Conservation (phyloP, 495 filamentous ascomycete species). For the Tuber calosporum region DNA sequence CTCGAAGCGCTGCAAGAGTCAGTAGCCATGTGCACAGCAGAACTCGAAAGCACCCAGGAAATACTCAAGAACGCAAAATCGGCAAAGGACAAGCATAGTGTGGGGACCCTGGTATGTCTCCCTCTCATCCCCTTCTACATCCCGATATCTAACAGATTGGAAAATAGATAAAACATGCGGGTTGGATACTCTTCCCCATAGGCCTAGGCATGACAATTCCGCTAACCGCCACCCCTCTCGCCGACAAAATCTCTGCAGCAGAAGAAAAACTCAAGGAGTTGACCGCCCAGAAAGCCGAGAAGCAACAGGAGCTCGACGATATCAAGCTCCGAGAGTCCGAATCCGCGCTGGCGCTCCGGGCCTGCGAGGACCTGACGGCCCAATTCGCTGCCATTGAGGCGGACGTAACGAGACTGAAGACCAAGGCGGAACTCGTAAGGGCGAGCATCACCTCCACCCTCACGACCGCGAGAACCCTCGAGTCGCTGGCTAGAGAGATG, state of each 20-base stretch:
- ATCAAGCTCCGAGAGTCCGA: constrained; percentile 17
- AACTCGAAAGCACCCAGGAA: constrained; percentile 20
- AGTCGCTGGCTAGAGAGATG: constrained; percentile 23
- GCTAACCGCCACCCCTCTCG: constrained; percentile 25
- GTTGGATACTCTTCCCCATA: constrained; percentile 34
- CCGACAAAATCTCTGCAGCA: constrained; percentile 23
- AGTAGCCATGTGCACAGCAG: constrained; percentile 12
- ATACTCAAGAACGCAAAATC: constrained; percentile 19
- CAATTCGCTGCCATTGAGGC: constrained; percentile 18
- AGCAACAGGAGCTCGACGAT: constrained; percentile 17
- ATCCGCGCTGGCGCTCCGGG: constrained; percentile 16
- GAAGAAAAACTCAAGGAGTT: constrained; percentile 21
- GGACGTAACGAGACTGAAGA: constrained; percentile 1
- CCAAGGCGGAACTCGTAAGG: constrained; percentile 13
- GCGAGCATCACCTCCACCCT: constrained; percentile 17
- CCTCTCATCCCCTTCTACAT: not conserved
- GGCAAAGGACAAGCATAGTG: constrained; percentile 25
- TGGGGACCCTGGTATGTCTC: constrained; percentile 29
- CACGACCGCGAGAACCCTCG: constrained; percentile 6
- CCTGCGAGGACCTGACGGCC: constrained; percentile 20
- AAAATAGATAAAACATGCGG: constrained; percentile 32
- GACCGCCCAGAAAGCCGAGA: constrained; percentile 16
- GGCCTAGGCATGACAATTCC: constrained; percentile 30
- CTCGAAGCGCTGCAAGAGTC: constrained; percentile 15
- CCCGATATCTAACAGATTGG: not conserved